Percentiles rank a stretch among this genome's conserved stretches.
Conservation (phyloP, 192 early-diverging fungal genomes). For the Coemansia sp. region DNA sequence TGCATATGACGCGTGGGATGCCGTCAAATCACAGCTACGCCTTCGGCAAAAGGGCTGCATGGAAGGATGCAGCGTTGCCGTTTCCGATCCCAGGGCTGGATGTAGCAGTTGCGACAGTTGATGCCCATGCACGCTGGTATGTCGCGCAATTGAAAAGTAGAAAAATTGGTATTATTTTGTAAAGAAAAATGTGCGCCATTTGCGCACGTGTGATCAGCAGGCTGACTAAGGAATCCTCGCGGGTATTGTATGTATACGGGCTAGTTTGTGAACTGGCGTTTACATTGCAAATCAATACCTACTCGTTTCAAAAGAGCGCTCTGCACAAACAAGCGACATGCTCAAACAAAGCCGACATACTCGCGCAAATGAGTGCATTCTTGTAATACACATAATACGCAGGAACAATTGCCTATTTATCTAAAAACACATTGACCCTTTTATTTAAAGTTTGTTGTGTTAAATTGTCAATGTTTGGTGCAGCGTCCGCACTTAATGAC, state of each 20-base stretch:
- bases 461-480: background rate
- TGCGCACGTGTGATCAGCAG: background rate
- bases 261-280: background rate
- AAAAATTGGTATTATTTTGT: background rate
- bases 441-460: too few species aligned
- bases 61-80: background rate
- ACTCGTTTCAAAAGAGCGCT: background rate
- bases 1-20: background rate
- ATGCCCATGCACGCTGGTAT: background rate
- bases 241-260: background rate
- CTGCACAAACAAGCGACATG: background rate
- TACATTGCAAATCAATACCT: background rate
- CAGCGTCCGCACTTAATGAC: background rate
- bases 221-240: background rate
- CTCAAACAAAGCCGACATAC: background rate
- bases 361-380: background rate
- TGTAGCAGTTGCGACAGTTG: background rate
- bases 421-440: background rate
- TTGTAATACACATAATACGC: background rate
- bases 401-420: too few species aligned
- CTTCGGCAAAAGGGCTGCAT: background rate
- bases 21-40: background rate
- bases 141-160: background rate
- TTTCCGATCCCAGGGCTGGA: background rate
- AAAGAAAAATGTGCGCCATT: background rate